Percentiles rank a stretch among this genome's conserved stretches.
Evolutionary conservation across 164 flowering plant species (phyloP).

Genomic region (Liriodendron chinense): DNA sequence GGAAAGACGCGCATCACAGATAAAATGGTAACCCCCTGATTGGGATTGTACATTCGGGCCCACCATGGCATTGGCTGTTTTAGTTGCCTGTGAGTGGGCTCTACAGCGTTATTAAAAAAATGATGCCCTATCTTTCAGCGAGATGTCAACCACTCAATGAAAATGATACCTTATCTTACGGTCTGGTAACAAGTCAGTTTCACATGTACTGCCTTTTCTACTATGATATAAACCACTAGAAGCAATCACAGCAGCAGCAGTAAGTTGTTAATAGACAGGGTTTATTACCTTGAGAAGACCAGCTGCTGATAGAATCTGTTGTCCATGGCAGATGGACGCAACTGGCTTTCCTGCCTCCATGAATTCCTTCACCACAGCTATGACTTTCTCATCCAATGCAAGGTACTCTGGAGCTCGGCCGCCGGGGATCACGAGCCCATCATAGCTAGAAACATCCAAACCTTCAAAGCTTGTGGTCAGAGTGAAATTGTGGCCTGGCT

Average conservation of each 20-base stretch:
- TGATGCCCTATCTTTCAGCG: too few species aligned
- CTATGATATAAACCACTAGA: background rate
- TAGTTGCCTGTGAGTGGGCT: too few species aligned
- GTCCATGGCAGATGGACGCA: conserved; percentile 98
- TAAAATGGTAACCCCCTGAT: too few species aligned
- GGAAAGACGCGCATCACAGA: too few species aligned
- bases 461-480: conserved; percentile 62
- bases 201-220: background rate
- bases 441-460: conserved; percentile 57
- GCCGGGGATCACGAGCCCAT: conserved; percentile 97
- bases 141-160: too few species aligned
- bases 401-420: conserved; percentile 96
- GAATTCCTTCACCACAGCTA: conserved; percentile 66
- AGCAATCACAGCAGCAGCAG: background rate
- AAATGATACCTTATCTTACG: too few species aligned
- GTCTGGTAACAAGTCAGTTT: too few species aligned
- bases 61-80: too few species aligned
- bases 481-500: conserved; percentile 82
- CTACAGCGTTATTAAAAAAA: too few species aligned
- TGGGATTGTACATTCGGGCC: too few species aligned
- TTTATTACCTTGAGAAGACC: conserved; percentile 78
- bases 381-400: conserved; percentile 68
- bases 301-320: conserved; percentile 93
- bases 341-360: conserved; percentile 81
- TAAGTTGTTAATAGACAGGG: background rate